These are phyloP conservation scores for Omphalea diandra DNA, from an alignment of 441 rosid genomes.

Conservation along the genomic window DNA sequence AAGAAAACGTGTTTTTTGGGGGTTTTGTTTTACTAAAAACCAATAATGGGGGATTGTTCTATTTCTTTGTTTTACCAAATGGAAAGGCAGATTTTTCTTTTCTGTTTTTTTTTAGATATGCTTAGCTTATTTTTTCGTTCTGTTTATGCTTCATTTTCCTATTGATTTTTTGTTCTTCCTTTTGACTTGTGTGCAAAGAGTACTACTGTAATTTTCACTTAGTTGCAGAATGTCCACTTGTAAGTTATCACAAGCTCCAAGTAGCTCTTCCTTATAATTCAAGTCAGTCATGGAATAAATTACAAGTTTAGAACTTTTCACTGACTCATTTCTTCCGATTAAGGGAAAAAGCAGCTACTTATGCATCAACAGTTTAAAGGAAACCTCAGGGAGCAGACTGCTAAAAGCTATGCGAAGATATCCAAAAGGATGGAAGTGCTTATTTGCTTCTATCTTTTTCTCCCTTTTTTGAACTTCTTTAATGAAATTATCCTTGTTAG, in stretches of 20 bases:
- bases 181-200: neutral
- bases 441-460: conserved; percentile 10
- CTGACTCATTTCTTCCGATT: neutral
- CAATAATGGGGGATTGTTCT: conserved; percentile 4
- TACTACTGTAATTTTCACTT: neutral
- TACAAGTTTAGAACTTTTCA: neutral
- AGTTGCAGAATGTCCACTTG: neutral
- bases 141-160: neutral
- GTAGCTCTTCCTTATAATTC: neutral
- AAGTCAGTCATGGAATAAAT: neutral
- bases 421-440: neutral
- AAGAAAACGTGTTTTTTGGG: neutral
- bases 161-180: neutral
- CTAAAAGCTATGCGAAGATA: conserved; percentile 30
- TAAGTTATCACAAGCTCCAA: neutral
- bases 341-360: neutral
- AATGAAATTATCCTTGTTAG: conserved; percentile 9
- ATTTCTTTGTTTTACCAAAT: conserved; percentile 35
- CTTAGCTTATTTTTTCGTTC: neutral
- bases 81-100: conserved; percentile 17
- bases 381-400: conserved; percentile 80
- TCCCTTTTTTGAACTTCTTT: neutral
- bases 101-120: neutral
- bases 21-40: neutral
- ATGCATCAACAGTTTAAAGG: conserved; percentile 16